These are phyloP conservation scores for Trametes pubescens DNA, from an alignment of 1,284 basidiomycete genomes.

Conservation along the genomic window DNA sequence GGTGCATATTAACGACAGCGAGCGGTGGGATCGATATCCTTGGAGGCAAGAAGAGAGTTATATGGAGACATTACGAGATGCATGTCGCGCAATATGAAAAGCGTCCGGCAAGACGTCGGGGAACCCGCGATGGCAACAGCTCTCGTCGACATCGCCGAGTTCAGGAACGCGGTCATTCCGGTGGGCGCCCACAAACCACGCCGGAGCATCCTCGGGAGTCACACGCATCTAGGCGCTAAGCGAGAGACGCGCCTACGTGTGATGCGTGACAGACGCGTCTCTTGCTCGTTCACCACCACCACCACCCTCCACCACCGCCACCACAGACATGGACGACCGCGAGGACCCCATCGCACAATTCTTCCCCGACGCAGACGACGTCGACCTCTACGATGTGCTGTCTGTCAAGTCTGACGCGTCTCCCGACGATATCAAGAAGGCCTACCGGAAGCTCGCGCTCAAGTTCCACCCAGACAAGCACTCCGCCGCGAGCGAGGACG, in stretches of 20 bases:
- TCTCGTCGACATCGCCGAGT: neutral
- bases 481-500: conserved; percentile 62
- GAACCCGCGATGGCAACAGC: conserved; percentile 21
- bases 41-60: neutral
- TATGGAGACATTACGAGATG: neutral
- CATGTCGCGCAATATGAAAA: conserved; percentile 7
- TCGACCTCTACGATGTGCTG: conserved; percentile 83
- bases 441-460: conserved; percentile 88
- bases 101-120: conserved; percentile 6
- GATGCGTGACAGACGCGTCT: conserved; percentile 33
- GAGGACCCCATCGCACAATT: conserved; percentile 81
- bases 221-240: conserved; percentile 12
- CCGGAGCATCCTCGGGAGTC: conserved; percentile 23
- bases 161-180: conserved; percentile 17
- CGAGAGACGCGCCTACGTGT: conserved; percentile 33
- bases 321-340: conserved; percentile 54
- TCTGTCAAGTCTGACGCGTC: conserved; percentile 61
- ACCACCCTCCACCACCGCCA: too few relatives aligned
- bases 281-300: conserved; percentile 23
- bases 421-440: conserved; percentile 77
- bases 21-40: neutral
- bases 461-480: conserved; percentile 92
- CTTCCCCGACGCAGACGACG: conserved; percentile 73
- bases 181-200: conserved; percentile 13
- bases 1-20: conserved; percentile 27